Base-by-base conservation (phyloP, 23 red algal genomes). In the Gracilaria domingensis region DNA sequence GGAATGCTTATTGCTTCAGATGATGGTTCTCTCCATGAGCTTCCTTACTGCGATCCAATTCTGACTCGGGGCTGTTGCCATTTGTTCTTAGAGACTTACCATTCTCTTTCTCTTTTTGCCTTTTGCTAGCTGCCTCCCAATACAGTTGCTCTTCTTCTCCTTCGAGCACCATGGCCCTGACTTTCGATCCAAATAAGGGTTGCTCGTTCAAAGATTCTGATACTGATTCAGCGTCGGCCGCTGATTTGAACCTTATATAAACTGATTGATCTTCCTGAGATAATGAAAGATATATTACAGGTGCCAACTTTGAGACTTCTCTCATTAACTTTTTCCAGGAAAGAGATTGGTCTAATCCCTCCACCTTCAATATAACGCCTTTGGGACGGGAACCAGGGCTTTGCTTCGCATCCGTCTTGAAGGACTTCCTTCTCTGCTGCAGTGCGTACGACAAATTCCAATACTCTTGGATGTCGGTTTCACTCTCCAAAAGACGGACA, bases 351-450 rank as follows among this genome's bases (percentile, higher is more conserved):
- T 32, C 37, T 37, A 90, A 51, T 12, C 87, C 87, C 8, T 64
- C 51, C 50, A 90, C 25, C 36, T 81, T 80, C 7, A 90, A 47
- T 33, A 90, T 81, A 65, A 90, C 87, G 42, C 87, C 87, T 30
- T 47, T 42, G 4, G 87, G 87, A 49, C 47, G 44, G 20, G 32
- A 14, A 35, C 17, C 37, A 2, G 36, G 29, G 7, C 60, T 28
- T 48, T 61, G 30, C 17, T 51, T 65, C 17, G 30, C 54, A 6
- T 44, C 74, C 36, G n/a, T 54, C 36, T 64, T 51, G 35, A 55
- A n/a, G 20, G 73, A 62, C 38, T 72, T 79, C 14, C 73, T 51
- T 32, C 21, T 62, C 26, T 62, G 33, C 16, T 61, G 54, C 24
- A 80, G 75, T 51, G 56, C 59, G 2, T 62, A 61, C 13, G 87